Base-by-base conservation (phyloP, 2,329 filamentous ascomycete genomes). In the Paecilomyces variotii region DNA sequence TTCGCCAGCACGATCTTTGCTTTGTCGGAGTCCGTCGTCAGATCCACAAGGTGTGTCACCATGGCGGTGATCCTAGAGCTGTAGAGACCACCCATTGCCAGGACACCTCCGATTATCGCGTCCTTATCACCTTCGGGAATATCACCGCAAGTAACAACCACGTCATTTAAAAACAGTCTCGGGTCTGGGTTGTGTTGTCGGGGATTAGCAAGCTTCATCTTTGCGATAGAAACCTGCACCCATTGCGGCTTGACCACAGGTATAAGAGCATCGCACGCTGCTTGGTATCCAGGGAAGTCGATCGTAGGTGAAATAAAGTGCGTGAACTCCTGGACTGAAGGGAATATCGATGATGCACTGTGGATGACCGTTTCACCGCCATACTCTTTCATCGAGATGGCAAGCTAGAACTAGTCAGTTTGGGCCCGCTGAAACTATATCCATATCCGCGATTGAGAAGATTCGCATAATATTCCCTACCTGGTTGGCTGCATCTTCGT, bases 151-250 rank as follows among this genome's bases (percentile, higher is more conserved):
- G 87, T 88, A 19, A 97, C 81, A 28, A 89, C 84, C 50, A 97
- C 88, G 65, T 91, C 87, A 56, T 89, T 89, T 75, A 99, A 90
- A 72, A 97, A 94, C 70, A 96, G 85, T 59, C 88, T 84, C 1
- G 93, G 92, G 67, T 99, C 94, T 1, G 94, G 94, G 53, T 88
- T 97, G 72, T 88, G 95, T 14, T 91, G 89, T 49, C 93, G 86
- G 9, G 92, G 84, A 65, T 90, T 91, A 34, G 87, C 87, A 57
- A 88, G 80, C 70, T 88, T 92, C 59, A 80, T 80, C 66, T 87
- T 88, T 25, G 80, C 73, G 1, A 96, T 73, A 3, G 89, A 94
- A 26, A 81, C 80, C 2, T 84, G 81, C 53, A 97, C 83, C 93
- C 94, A 99, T 58, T 83, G 79, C 2, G 89, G 86, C 63, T 86